Evolutionary conservation across 1,284 basidiomycete species (phyloP), one percentile per base, ranked within the genome.

Genomic region (Fomitopsis palustris): DNA sequence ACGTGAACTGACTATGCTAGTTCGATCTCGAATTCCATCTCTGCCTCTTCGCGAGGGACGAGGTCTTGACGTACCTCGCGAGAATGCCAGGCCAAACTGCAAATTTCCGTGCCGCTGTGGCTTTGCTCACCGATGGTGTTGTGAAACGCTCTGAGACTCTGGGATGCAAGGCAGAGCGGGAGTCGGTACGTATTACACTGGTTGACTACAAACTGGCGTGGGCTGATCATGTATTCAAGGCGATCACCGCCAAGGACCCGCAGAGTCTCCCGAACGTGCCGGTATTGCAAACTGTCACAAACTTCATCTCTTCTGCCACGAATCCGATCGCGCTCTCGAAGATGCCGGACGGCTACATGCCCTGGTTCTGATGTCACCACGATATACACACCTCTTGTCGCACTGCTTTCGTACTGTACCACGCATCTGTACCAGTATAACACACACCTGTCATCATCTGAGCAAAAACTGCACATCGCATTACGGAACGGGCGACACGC

Each of bases 11-110:
- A 57, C 17, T 42, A 16, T n/a, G n/a, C 52, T 62, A 96, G 93
- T 91, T 86, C 70, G 90, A 95, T 60, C 77, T 98, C 57, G 94
- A 96, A 64, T 89, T 94, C 67, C 91, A 93, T 60, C 81, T 97
- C 16, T 92, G 90, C 63, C 79, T 98, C 56, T 98, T 98, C 72
- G 87, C 93, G 25, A 85, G 95, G 31, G 97, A 99, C 71, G 97
- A 99, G 75, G 90, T 98, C 54, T 83, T 87, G 66, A 82, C 84
- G 16, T 94, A 90, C 90, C 80, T 81, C 49, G 75, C 77, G 25
- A 79, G 81, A 57, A 77, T 80, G 19, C 81, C 77, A 74, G 77
- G 75, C 29, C 75, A 82, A 38, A 92, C 95, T 67, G 62, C 77
- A 19, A 73, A 78, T 54, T 88, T 92, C 75, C 86, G 90, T 31